phyloP scores from a whole-genome alignment of 1,284 basidiomycete species.

The Nidula niveotomentosa region DNA sequence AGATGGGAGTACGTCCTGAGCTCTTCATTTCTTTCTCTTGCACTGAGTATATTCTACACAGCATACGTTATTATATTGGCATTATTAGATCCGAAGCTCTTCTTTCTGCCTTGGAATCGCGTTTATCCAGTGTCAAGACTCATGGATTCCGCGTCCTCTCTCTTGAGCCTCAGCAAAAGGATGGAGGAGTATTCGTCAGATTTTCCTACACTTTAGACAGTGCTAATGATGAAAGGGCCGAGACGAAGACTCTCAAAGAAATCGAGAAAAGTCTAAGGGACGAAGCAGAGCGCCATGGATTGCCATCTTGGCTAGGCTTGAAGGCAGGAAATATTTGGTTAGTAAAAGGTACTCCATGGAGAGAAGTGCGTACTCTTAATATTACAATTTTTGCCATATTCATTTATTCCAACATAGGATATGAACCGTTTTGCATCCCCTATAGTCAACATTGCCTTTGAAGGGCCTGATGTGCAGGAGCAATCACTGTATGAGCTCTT shows the following conservation, averaged over 20 bases:
- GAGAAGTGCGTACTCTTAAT: constrained; percentile 54
- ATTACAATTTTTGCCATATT: no score
- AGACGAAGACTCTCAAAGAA: no score
- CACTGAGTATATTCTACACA: constrained; percentile 17
- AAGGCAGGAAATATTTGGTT: constrained; percentile 67
- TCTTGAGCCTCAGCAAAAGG: constrained; percentile 68
- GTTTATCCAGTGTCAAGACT: constrained; percentile 49
- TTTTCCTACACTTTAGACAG: constrained; percentile 58
- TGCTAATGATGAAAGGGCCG: no score
- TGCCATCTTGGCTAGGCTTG: constrained; percentile 66
- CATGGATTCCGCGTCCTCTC: constrained; percentile 58
- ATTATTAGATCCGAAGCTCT: constrained; percentile 54
- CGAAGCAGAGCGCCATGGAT: constrained; percentile 43
- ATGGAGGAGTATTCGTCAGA: constrained; percentile 85
- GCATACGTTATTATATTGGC: constrained; percentile 64
- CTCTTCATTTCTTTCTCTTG: neutral
- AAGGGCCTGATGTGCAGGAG: constrained; percentile 84
- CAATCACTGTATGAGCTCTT: constrained; percentile 73
- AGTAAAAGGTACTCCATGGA: constrained; percentile 83
- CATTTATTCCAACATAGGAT: constrained; percentile 49
- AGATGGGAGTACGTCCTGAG: constrained; percentile 38
- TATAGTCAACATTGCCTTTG: constrained; percentile 77
- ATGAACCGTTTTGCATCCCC: constrained; percentile 80
- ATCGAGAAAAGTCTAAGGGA: constrained; percentile 23
- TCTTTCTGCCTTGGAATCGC: constrained; percentile 42